These are phyloP conservation scores for Lachnellula subtilissima DNA, from an alignment of 2,329 filamentous ascomycete species.

Conservation along the genomic window DNA sequence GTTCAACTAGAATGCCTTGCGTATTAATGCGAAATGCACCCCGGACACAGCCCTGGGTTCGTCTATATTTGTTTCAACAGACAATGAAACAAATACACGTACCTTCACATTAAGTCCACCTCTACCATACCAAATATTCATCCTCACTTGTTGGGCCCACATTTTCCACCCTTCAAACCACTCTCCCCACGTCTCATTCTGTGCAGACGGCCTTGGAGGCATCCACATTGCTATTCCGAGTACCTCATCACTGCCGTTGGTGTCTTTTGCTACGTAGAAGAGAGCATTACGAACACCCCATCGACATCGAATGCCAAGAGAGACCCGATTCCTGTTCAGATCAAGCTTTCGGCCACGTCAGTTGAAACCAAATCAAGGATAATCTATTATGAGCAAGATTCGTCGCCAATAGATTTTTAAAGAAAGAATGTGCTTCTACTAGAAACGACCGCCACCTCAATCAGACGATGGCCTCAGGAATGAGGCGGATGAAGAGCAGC, in stretches of 20 bases:
- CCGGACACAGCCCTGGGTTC: background rate
- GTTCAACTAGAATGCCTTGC: background rate
- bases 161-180: conserved; percentile 63
- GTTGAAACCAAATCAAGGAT: background rate
- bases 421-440: background rate
- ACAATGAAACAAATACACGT: conserved; percentile 19
- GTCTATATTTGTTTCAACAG: conserved; percentile 1
- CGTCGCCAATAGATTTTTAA: no score
- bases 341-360: conserved; percentile 12
- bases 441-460: background rate
- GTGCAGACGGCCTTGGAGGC: conserved; percentile 45
- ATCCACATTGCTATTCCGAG: conserved; percentile 72
- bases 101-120: conserved; percentile 62
- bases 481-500: background rate
- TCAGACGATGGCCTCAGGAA: background rate
- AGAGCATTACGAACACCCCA: conserved; percentile 68
- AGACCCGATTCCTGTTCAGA: conserved; percentile 18
- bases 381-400: background rate
- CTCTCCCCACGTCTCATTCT: conserved; percentile 53
- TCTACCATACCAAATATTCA: conserved; percentile 64
- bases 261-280: conserved; percentile 65
- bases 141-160: conserved; percentile 59
- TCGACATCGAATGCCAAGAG: conserved; percentile 53
- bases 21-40: background rate
- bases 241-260: conserved; percentile 42